phyloP scores from a whole-genome alignment of 192 early-diverging fungal species.

The Coemansia sp. region DNA sequence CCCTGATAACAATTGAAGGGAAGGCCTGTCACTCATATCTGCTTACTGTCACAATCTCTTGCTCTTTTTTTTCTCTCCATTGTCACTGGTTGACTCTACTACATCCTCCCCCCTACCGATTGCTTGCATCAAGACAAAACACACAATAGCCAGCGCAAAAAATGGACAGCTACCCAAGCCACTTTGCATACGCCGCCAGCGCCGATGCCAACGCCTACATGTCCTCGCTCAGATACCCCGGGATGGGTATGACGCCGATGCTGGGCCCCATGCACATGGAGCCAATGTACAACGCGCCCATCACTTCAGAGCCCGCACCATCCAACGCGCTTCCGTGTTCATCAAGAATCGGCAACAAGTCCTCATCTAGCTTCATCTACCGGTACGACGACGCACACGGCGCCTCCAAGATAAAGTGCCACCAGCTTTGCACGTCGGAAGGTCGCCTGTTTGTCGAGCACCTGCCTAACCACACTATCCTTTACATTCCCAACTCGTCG shows the following conservation, averaged over 20 bases:
- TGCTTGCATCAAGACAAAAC: constrained; percentile 4
- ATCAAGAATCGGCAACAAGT: constrained; percentile 22
- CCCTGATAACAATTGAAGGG: constrained; percentile 1
- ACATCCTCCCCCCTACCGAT: not conserved
- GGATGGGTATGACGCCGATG: constrained; percentile 43
- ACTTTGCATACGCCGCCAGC: constrained; percentile 52
- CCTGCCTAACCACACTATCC: constrained; percentile 46
- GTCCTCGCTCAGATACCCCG: constrained; percentile 32
- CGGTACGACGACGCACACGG: constrained; percentile 35
- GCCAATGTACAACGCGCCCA: constrained; percentile 3
- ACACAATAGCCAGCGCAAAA: constrained; percentile 11
- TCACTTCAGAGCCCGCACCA: constrained; percentile 5
- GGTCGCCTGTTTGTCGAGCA: constrained; percentile 51
- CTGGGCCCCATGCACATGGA: constrained; percentile 33
- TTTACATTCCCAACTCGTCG: constrained; percentile 36
- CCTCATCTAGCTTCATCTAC: constrained; percentile 34
- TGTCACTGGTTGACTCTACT: not conserved
- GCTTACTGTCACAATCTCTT: constrained; percentile 5
- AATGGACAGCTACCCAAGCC: constrained; percentile 53
- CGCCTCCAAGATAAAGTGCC: constrained; percentile 33
- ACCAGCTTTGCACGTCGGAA: constrained; percentile 45
- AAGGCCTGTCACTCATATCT: constrained; percentile 6
- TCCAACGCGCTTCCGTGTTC: constrained; percentile 24
- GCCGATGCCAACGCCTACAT: constrained; percentile 38
- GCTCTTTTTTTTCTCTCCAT: not conserved